Evolutionary conservation across 2,329 filamentous ascomycete species (phyloP), one percentile per base, ranked within the genome.

Genomic region (Cladophialophora immunda): DNA sequence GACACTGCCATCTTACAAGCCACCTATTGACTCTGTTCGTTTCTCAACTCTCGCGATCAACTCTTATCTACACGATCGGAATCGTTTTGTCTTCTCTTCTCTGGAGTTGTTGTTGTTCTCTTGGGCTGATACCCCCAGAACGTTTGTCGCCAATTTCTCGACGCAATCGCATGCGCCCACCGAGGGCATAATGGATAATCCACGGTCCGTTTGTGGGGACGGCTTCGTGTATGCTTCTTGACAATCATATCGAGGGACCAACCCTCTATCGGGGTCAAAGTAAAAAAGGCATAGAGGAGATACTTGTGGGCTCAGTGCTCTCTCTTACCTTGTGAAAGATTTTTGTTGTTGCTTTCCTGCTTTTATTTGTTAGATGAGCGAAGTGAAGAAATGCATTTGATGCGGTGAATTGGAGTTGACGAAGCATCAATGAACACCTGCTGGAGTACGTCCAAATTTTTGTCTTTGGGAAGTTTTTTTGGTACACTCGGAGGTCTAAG

Each of bases 81-180:
- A 2, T 19, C 17, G 27, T 27, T 52, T 27, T 2, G 29, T 13
- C 15, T 38, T 38, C 11, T 27, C 29, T 54, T 60, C 36, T 58
- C 30, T 27, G 58, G 41, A 53, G 58, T 60, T 27, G 47, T 61
- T 47, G 54, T 32, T 38, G 47, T 61, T 61, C 19, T 61, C 17
- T 53, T 38, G n/a, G 58, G 58, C 19, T 22, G 58, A 61, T 61
- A 61, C 58, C 58, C 58, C 45, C 45, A 36, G 32, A 13, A 36
- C 47, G 58, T 61, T 53, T 61, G 32, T 27, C 30, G 45, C 30
- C 7, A 25, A 3, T 8, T 11, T 50, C 7, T 50, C 22, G 45
- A 25, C 9, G 45, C 19, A 50, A 50, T 25, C 19, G 22, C 22
- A 11, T 4, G 13, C 45, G 19, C 45, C 22, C 22, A 50, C 17